Evolutionary conservation across 331 rosid genomes (phyloP).

Genomic region (Spiraea crenata): DNA sequence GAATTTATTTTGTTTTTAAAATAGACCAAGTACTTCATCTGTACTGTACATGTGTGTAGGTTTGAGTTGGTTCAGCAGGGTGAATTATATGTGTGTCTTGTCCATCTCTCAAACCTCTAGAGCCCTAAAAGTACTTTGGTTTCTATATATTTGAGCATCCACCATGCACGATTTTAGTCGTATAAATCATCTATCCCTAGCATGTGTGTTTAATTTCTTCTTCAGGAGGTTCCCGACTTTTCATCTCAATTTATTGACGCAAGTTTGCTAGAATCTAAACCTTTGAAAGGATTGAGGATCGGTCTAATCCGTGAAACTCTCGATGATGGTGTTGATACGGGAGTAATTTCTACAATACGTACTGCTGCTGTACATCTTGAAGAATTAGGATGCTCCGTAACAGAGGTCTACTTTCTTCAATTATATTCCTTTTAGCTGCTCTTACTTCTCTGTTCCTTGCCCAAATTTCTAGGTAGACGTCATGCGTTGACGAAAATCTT

Average conservation of each 20-base stretch:
- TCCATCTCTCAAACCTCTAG: background rate
- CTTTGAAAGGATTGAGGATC: constrained; percentile 82
- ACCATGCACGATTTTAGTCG: constrained; percentile 1
- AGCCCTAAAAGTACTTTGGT: background rate
- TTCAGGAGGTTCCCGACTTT: constrained; percentile 76
- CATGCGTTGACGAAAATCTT: constrained; percentile 16
- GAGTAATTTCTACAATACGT: constrained; percentile 66
- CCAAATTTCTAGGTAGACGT: background rate
- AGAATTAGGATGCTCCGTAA: constrained; percentile 79
- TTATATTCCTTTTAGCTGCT: constrained; percentile 18
- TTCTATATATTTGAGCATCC: background rate
- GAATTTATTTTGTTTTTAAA: too few relatives aligned
- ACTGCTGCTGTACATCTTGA: constrained; percentile 87
- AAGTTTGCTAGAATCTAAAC: constrained; percentile 62
- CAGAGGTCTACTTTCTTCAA: constrained; percentile 54
- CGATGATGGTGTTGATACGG: constrained; percentile 74
- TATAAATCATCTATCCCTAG: constrained; percentile 4
- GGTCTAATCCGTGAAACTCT: constrained; percentile 89
- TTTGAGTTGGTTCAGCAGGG: too few relatives aligned
- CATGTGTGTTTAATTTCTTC: constrained; percentile 3
- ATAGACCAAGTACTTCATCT: too few relatives aligned
- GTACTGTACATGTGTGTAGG: too few relatives aligned
- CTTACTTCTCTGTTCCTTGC: constrained; percentile 6
- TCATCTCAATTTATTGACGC: constrained; percentile 43
- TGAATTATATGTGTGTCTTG: background rate